Evolutionary conservation across 2,329 filamentous ascomycete genomes (phyloP).

Genomic region (Fusarium sp.): DNA sequence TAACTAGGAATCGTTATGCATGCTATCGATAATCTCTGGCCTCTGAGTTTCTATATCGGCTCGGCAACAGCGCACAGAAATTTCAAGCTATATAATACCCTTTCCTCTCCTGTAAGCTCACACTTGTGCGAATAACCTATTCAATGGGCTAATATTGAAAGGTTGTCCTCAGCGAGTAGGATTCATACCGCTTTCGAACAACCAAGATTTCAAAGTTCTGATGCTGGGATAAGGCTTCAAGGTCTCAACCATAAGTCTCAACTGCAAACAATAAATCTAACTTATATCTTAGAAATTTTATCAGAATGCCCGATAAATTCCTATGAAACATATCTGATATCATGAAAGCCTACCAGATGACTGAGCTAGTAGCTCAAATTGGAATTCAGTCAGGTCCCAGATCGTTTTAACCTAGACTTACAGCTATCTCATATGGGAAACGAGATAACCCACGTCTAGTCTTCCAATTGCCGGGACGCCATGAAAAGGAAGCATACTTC

Average conservation of each 20-base stretch:
- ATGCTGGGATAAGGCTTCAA: neutral
- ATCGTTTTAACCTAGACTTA: neutral
- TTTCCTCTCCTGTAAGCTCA: neutral
- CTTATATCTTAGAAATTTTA: rapidly evolving
- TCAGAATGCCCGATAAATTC: rapidly evolving
- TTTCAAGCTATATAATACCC: neutral
- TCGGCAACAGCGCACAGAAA: neutral
- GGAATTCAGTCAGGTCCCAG: neutral
- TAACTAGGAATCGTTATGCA: neutral
- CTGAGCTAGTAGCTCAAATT: neutral
- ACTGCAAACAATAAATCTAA: too few species aligned
- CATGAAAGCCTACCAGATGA: neutral
- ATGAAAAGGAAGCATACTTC: neutral
- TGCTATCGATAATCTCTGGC: too few species aligned
- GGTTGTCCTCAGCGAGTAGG: rapidly evolving
- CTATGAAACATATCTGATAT: neutral
- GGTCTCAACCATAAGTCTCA: neutral
- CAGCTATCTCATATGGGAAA: neutral
- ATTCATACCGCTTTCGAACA: neutral
- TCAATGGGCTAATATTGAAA: rapidly evolving
- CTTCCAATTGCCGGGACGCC: rapidly evolving
- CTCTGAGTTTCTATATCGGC: neutral
- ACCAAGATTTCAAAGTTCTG: too few species aligned
- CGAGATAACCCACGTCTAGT: rapidly evolving
- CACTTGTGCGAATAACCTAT: rapidly evolving